Conservation (phyloP, 257 asterid genomes). For the Petrea volubilis region DNA sequence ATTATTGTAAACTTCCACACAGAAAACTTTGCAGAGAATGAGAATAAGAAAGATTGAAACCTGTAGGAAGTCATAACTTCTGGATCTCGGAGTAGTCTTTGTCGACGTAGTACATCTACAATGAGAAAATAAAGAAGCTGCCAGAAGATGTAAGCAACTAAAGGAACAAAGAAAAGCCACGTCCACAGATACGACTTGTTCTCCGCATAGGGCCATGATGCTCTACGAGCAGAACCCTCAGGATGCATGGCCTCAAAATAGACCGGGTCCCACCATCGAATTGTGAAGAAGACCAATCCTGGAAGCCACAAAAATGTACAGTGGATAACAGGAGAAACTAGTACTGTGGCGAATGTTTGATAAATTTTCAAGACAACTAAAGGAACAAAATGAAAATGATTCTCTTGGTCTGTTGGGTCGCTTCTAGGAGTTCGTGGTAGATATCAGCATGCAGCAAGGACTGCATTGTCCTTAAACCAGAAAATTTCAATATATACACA, state of each 20-base stretch:
- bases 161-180: conserved; percentile 88
- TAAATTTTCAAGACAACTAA: not conserved
- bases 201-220: conserved; percentile 84
- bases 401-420: no score
- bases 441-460: not conserved
- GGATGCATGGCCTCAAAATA: conserved; percentile 90
- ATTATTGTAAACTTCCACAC: not conserved
- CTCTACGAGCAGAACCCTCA: conserved; percentile 63
- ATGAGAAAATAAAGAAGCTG: conserved; percentile 89
- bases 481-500: not conserved
- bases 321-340: not conserved
- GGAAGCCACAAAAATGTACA: conserved; percentile 21
- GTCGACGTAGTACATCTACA: conserved; percentile 87
- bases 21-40: not conserved
- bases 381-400: not conserved
- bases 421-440: no score
- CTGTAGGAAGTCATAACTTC: conserved; percentile 99
- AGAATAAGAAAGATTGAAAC: conserved; percentile 32
- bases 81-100: conserved; percentile 82
- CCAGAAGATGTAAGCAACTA: conserved; percentile 77
- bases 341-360: not conserved
- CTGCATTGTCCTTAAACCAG: not conserved
- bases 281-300: conserved; percentile 96
- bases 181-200: conserved; percentile 86
- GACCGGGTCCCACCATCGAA: conserved; percentile 97